Percentiles rank a stretch among this genome's conserved stretches.
Evolutionary conservation across 345 rosid species (phyloP).

Genomic region (Xanthoceras sorbifolium): DNA sequence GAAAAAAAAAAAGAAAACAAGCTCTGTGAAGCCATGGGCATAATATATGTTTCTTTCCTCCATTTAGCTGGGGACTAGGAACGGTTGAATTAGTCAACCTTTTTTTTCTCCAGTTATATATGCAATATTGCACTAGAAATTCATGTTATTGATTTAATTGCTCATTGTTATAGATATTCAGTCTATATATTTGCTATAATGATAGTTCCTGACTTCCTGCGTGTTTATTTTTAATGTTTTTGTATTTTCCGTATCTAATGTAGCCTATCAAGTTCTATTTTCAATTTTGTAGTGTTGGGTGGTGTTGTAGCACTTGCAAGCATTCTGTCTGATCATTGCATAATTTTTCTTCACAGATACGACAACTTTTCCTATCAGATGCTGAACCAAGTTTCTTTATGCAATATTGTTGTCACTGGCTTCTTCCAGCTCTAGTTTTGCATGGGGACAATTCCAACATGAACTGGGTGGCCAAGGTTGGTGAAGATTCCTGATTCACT

Average conservation of each 20-base stretch:
- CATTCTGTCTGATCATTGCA: background rate
- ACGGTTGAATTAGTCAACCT: background rate
- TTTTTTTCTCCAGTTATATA: background rate
- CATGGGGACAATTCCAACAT: conserved; percentile 60
- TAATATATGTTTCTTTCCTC: background rate
- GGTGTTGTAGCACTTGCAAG: background rate
- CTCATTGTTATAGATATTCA: background rate
- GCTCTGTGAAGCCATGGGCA: background rate
- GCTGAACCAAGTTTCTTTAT: conserved; percentile 74
- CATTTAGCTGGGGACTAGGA: conserved; percentile 2
- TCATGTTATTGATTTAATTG: background rate
- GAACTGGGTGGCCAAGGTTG: conserved; percentile 79
- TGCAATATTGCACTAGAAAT: background rate
- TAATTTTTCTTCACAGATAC: conserved; percentile 50
- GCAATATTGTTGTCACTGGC: conserved; percentile 83
- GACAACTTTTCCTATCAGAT: conserved; percentile 61
- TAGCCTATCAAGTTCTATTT: background rate
- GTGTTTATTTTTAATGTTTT: background rate
- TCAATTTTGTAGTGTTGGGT: conserved; percentile 12
- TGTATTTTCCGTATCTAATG: background rate
- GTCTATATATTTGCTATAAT: background rate
- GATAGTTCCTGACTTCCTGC: background rate
- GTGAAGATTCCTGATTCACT: conserved; percentile 20
- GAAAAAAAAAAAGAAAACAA: no score
- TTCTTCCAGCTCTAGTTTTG: conserved; percentile 81